These are phyloP conservation scores for Stachybotrys echinatus DNA, from an alignment of 2,329 filamentous ascomycete species.

Conservation along the genomic window DNA sequence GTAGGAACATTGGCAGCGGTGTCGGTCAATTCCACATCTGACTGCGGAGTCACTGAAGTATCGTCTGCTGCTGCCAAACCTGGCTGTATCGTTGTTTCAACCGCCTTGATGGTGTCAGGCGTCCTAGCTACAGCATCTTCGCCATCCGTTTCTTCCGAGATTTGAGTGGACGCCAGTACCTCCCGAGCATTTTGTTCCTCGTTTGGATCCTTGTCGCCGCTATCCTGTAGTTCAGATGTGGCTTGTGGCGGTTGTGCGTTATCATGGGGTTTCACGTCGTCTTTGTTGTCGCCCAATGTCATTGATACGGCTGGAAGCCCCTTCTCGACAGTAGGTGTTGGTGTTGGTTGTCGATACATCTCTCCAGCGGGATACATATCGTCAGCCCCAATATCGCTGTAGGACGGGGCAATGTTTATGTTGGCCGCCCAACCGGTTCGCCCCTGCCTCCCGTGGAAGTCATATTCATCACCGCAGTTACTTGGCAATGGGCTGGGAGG, in stretches of 20 bases:
- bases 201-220: too few species aligned
- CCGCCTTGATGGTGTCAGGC: background rate
- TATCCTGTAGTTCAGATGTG: too few species aligned
- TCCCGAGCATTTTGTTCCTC: too few species aligned
- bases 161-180: too few species aligned
- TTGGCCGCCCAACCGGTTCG: conserved; percentile 33
- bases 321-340: conserved; percentile 7
- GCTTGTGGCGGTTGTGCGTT: too few species aligned
- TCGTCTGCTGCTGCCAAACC: background rate
- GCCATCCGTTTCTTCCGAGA: background rate
- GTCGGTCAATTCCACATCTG: background rate
- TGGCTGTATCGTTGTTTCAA: background rate
- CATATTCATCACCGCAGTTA: conserved; percentile 31
- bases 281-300: too few species aligned
- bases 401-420: conserved; percentile 31
- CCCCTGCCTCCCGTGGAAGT: conserved; percentile 18
- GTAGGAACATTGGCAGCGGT: background rate
- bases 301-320: background rate
- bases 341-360: conserved; percentile 6
- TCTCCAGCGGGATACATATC: conserved; percentile 8
- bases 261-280: background rate
- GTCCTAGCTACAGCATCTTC: background rate
- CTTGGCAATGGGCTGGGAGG: conserved; percentile 46
- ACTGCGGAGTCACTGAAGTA: background rate
- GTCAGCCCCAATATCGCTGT: conserved; percentile 26